These are phyloP conservation scores for Parathielavia hyrcaniae DNA, from an alignment of 495 filamentous ascomycete genomes.

Conservation along the genomic window DNA sequence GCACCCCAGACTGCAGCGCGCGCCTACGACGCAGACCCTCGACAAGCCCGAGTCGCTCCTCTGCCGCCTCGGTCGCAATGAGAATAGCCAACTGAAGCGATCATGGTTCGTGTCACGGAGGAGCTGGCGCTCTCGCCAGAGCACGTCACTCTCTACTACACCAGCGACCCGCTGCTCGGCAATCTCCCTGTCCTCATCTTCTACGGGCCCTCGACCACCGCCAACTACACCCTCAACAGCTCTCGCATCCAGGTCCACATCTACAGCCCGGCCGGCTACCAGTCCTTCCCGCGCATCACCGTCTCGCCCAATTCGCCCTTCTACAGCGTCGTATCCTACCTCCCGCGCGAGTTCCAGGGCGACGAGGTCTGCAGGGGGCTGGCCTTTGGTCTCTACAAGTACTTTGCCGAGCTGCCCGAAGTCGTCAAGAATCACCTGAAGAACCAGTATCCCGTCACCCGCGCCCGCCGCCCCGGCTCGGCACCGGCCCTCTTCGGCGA, in stretches of 20 bases:
- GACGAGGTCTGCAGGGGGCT: conserved; percentile 84
- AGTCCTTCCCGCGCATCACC: conserved; percentile 81
- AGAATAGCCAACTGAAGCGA: conserved; percentile 42
- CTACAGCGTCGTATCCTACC: conserved; percentile 81
- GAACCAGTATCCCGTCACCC: conserved; percentile 42
- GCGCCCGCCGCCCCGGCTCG: conserved; percentile 49
- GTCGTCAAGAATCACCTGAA: conserved; percentile 59
- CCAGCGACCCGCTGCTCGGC: conserved; percentile 68
- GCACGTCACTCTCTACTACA: conserved; percentile 72
- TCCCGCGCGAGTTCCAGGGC: conserved; percentile 90
- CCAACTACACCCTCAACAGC: conserved; percentile 76
- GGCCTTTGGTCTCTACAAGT: conserved; percentile 86
- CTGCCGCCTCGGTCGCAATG: conserved; percentile 24
- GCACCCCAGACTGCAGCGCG: not conserved
- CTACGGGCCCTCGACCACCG: conserved; percentile 75
- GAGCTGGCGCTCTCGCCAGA: conserved; percentile 65
- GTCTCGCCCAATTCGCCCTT: conserved; percentile 92
- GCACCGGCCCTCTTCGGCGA: conserved; percentile 73
- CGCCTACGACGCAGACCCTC: not conserved
- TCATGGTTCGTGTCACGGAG: conserved; percentile 62
- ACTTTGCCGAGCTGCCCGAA: conserved; percentile 80
- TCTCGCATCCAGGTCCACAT: conserved; percentile 90
- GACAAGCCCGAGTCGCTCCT: conserved; percentile 1
- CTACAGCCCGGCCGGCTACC: conserved; percentile 79
- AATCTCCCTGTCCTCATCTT: conserved; percentile 72